These are phyloP conservation scores for Colletotrichum sojae DNA, from an alignment of 2,329 filamentous ascomycete genomes.

Conservation along the genomic window DNA sequence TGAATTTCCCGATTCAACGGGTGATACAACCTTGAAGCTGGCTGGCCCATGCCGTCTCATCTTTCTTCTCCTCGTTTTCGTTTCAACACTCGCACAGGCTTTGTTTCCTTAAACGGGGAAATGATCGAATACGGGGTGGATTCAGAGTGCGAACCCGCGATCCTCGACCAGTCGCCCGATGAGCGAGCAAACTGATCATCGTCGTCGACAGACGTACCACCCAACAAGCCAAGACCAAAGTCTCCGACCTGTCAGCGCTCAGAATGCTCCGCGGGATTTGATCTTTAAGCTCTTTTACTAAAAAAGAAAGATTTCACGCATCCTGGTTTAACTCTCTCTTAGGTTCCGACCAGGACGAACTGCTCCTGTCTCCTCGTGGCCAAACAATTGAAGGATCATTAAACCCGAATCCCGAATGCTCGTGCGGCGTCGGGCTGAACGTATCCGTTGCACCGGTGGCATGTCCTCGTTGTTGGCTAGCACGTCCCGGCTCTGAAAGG, in stretches of 20 bases:
- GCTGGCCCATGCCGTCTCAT: conserved; percentile 26
- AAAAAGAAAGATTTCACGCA: no score
- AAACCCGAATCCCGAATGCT: neutral
- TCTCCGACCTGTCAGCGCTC: neutral
- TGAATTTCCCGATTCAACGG: conserved; percentile 25
- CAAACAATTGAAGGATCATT: neutral
- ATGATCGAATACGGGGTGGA: neutral
- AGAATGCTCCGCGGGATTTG: neutral
- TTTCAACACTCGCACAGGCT: conserved; percentile 29
- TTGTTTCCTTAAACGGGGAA: conserved; percentile 22
- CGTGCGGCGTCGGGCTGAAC: neutral
- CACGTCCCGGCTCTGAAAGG: no score
- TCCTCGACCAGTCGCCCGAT: neutral
- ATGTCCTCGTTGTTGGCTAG: neutral
- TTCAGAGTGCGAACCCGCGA: neutral
- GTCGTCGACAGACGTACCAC: neutral
- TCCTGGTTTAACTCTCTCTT: no score
- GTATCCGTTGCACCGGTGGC: neutral
- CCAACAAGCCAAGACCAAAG: neutral
- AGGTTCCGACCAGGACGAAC: neutral
- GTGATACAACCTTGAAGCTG: conserved; percentile 28
- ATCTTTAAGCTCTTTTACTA: no score
- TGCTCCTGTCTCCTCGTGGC: neutral
- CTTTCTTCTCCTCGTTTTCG: conserved; percentile 27
- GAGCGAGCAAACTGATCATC: neutral